Evolutionary conservation across 2,329 filamentous ascomycete genomes (phyloP), one percentile per base, ranked within the genome.

Genomic region (Blastomyces silverae): DNA sequence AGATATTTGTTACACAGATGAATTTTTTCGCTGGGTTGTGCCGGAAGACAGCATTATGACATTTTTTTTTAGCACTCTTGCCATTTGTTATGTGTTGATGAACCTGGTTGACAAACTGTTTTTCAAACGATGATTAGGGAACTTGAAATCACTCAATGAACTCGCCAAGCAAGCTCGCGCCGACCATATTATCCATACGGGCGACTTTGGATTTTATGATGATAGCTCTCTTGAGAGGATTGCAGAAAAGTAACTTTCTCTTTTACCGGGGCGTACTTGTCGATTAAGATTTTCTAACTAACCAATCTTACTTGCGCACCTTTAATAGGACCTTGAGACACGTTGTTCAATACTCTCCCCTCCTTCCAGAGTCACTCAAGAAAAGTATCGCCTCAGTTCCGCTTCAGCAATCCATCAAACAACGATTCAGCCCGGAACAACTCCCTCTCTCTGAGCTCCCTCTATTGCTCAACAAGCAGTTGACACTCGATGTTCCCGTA

Each of bases 121-220:
- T 25, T 58, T 58, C 39, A 25, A 42, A 58, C 62, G 58, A 57
- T 64, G 61, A 53, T 64, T 71, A 99, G 94, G 94, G 79, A 97
- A 97, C 78, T 83, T 99, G 71, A 87, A 89, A 80, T 97, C 94
- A 70, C 83, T 99, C 73, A 99, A 99, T 80, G 92, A 97, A 67
- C 88, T 99, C 67, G 94, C 94, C 69, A 95, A 91, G 79, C 90
- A 94, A 76, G 93, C 94, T 68, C 90, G 90, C 76, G 94, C 94
- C 72, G 92, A 97, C 80, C 92, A 97, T 81, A 96, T 99, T 78
- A 92, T 99, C 74, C 94, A 99, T 79, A 99, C 94, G 25, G 94
- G 94, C 78, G 94, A 99, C 78, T 99, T 99, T 76, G 94, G 94
- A 68, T 99, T 99, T 81, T 99, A 99, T 81, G 94, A 99, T 78